Base-by-base conservation (phyloP, 805 yeast genomes). In the Candida methanosorbosa region DNA sequence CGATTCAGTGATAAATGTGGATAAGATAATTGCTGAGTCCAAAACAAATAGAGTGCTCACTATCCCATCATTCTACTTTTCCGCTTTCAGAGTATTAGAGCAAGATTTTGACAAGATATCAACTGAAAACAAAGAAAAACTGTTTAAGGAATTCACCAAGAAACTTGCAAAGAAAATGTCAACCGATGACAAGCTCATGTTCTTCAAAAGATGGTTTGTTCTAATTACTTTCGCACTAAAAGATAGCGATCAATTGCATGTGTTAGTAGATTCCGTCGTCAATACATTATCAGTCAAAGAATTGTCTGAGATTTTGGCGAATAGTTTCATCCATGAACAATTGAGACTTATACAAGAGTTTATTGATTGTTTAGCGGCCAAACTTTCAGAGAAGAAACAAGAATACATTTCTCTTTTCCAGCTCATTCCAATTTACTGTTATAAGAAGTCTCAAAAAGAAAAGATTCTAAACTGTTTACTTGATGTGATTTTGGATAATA, bases 121-220 rank as follows among this genome's bases (percentile, higher is more conserved):
- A 0, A 24, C 32, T 17, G 17, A 22, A 15, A n/a, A n/a, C 8
- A 24, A 18, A 5, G 2, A 9, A 4, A 18, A 18, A 9, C 13
- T 31, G 5, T 24, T 24, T 7, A 21, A 33, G 4, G 28, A 33
- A 3, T 26, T 61, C 9, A 24, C 42, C 4, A 25, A 33, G 1
- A 34, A 38, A 2, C 61, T 64, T 33, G 32, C 62, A n/a, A 33
- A 39, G 14, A 40, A 33, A 6, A 30, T 49, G 2, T 15, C 36
- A 2, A n/a, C n/a, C n/a, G 34, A 36, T 1, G 39, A 52, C 33
- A 35, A 59, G 8, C 20, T 38, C 24, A 36, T 47, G 12, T 35
- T 64, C 0, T 63, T 77, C 34, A 41, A 46, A 9, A 70, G 84
- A 45, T 81, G 86, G 86, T 46, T 66, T 27, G 68, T 78, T 1